Percentiles rank a stretch among this genome's conserved stretches.
Evolutionary conservation across 148 eudicot genomes (phyloP).

Genomic region (Bassia scoparia): DNA sequence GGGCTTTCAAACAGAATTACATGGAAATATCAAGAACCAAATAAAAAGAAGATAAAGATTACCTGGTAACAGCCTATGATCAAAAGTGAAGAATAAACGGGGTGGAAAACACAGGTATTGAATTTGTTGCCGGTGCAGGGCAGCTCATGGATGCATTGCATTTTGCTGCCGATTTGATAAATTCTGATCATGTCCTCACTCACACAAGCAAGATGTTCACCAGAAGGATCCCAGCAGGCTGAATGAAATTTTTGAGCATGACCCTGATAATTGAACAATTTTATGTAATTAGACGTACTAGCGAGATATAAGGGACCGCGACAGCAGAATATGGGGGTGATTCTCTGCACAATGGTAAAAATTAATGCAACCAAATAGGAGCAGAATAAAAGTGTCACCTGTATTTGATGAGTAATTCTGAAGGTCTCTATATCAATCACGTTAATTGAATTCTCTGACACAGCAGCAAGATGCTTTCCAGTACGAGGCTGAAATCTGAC

Average conservation of each 20-base stretch:
- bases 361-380: neutral
- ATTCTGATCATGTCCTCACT: constrained; percentile 58
- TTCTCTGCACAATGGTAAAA: neutral
- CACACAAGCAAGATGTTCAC: constrained; percentile 56
- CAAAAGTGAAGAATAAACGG: constrained; percentile 42
- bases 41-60: constrained; percentile 7
- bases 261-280: constrained; percentile 34
- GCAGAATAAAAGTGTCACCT: constrained; percentile 18
- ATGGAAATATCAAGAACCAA: neutral
- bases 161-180: constrained; percentile 29
- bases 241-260: constrained; percentile 43
- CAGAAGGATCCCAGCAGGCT: constrained; percentile 56
- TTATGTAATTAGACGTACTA: constrained; percentile 17
- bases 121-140: constrained; percentile 50
- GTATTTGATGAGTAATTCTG: constrained; percentile 24
- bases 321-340: neutral
- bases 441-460: constrained; percentile 32
- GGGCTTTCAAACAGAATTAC: neutral
- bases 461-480: constrained; percentile 44
- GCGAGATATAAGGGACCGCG: neutral
- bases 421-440: constrained; percentile 33
- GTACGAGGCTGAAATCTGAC: constrained; percentile 43
- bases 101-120: constrained; percentile 63
- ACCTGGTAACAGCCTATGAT: constrained; percentile 67
- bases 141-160: constrained; percentile 50